A percentile compares a stretch with the other conserved stretches of the same genome.
These are phyloP conservation scores for Sarocladiaceae sp. DNA, from an alignment of 2,329 filamentous ascomycete species.

Conservation along the genomic window DNA sequence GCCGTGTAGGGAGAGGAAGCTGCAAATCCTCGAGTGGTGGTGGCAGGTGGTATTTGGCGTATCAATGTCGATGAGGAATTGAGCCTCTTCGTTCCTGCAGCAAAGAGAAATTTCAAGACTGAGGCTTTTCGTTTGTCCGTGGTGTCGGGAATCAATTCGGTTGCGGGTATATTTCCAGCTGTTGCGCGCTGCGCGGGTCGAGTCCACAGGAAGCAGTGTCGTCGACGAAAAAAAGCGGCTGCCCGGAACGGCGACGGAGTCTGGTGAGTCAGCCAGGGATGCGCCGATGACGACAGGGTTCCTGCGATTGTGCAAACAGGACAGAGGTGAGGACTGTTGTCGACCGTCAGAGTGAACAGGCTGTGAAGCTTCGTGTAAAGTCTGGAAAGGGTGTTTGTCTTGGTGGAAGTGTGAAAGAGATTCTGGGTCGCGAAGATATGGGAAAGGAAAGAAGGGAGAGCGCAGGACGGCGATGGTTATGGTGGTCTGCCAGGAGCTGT, in stretches of 20 bases:
- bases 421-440: constrained; percentile 4
- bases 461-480: constrained; percentile 4
- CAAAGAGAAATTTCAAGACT: not conserved
- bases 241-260: not conserved
- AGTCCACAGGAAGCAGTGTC: constrained; percentile 1
- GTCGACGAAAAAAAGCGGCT: constrained; percentile 7
- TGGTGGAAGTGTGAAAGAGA: not conserved
- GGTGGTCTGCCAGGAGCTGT: constrained; percentile 1
- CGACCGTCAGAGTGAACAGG: not conserved
- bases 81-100: too few species aligned
- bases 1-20: constrained; percentile 7
- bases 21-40: too few species aligned
- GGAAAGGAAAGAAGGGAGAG: constrained; percentile 8
- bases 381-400: not conserved
- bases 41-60: too few species aligned
- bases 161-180: not conserved
- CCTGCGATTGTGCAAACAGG: not conserved
- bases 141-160: not conserved
- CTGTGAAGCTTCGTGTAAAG: not conserved
- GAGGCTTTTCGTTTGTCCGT: not conserved
- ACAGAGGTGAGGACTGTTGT: not conserved
- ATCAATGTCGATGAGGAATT: too few species aligned
- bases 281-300: constrained; percentile 4
- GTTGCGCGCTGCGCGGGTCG: not conserved
- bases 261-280: constrained; percentile 8